Evolutionary conservation across 23 red algal species (phyloP), one percentile per base, ranked within the genome.

Genomic region (Gracilaria gracilis): DNA sequence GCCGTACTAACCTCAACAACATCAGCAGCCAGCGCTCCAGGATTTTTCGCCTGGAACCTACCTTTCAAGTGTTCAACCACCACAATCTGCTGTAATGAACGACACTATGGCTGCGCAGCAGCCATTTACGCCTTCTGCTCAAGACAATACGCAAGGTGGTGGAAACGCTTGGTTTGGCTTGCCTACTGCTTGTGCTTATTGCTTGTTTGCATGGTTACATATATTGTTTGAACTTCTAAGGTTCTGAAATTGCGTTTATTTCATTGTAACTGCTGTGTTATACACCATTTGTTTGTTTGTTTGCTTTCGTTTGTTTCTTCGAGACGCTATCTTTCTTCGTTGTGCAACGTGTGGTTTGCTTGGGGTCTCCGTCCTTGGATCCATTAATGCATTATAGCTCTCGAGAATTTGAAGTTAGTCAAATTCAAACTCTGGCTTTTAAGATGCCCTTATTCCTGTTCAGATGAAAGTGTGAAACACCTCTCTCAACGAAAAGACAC

Each of bases 151-250:
- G 2, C 14, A 1, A 8, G 9, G 19, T 17, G 39, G 39, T 34
- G 46, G 46, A 31, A 25, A 25, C 35, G 27, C 9, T 50, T 40
- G 21, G 0, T 20, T 77, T 50, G 72, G 40, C 20, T 25, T 46
- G 20, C 42, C 50, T 6, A 42, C 72, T 0, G 72, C 72, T 48
- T 77, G 72, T 25, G 3, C n/a, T n/a, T n/a, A n/a, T n/a, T n/a
- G n/a, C n/a, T n/a, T n/a, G n/a, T n/a, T n/a, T 77, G 25, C 32
- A n/a, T 31, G 50, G 72, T 50, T 77, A 51, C 21, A 51, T 77
- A 40, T 77, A 23, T 15, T 77, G 72, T 37, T 77, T 29, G 44
- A 0, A 3, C 29, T 9, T 9, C 9, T 62, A 9, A 6, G 24
- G 8, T 55, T 6, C 14, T 55, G 51, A 6, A 55, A 8, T 24